Percentiles rank a stretch among this genome's conserved stretches.
Conservation (phyloP, 2,329 filamentous ascomycete genomes). For the Ophiostoma sp. region DNA sequence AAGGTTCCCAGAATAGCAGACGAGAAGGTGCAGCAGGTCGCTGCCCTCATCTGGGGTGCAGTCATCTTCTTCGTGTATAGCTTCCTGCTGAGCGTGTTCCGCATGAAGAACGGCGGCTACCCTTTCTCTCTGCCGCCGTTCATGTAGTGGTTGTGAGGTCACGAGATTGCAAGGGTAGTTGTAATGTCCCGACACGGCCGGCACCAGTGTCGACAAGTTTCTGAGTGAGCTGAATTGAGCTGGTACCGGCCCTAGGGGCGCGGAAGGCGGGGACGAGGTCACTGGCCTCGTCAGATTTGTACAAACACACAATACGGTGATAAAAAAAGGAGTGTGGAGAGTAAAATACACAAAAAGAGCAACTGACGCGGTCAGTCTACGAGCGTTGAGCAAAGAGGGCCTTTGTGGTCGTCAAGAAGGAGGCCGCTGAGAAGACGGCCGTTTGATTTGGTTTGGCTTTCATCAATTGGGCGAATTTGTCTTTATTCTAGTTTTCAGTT, state of each 20-base stretch:
- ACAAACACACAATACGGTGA: not conserved
- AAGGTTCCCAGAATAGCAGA: conserved; percentile 90
- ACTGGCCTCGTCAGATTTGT: not conserved
- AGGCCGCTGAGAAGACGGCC: not conserved
- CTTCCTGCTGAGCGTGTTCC: conserved; percentile 90
- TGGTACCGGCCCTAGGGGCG: not conserved
- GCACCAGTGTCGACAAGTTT: not conserved
- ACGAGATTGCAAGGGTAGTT: not conserved
- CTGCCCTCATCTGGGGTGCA: conserved; percentile 75
- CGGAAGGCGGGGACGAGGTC: not conserved
- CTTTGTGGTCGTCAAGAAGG: not conserved
- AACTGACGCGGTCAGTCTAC: not conserved
- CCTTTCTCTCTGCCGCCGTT: conserved; percentile 94
- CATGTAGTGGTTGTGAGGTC: conserved; percentile 48
- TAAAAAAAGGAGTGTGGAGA: not conserved
- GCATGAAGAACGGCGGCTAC: conserved; percentile 91
- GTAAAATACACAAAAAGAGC: not conserved
- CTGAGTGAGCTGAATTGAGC: not conserved
- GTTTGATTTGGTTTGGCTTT: not conserved
- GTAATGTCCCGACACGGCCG: not conserved
- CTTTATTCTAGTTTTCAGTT: not conserved
- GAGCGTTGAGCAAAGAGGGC: not conserved
- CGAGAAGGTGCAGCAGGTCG: conserved; percentile 73
- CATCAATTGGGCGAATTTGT: conserved; percentile 1
- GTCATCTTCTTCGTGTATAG: conserved; percentile 84